These are phyloP conservation scores for Porphyrellus cyaneotinctus DNA, from an alignment of 768 basidiomycete species.

Conservation along the genomic window DNA sequence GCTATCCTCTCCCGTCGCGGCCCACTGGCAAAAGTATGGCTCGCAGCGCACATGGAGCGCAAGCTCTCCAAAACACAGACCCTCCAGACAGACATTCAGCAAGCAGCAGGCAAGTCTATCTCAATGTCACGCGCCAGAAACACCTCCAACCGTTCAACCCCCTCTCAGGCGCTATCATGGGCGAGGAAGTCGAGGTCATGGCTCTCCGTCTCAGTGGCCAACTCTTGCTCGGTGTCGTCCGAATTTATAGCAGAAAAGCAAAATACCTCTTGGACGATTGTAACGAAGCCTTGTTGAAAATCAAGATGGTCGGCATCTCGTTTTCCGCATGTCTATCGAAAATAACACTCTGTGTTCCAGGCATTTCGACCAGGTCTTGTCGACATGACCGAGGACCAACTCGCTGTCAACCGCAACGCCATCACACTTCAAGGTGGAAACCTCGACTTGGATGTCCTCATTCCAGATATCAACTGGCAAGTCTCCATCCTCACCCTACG, in stretches of 20 bases:
- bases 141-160: background rate
- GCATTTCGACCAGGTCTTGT: conserved; percentile 94
- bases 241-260: conserved; percentile 96
- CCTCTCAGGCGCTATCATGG: conserved; percentile 80
- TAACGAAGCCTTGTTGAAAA: conserved; percentile 91
- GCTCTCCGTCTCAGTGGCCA: conserved; percentile 96
- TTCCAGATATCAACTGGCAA: conserved; percentile 80
- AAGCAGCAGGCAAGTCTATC: conserved; percentile 67
- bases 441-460: conserved; percentile 73
- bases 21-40: conserved; percentile 95
- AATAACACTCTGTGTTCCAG: conserved; percentile 35
- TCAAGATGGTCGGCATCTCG: conserved; percentile 70
- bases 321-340: background rate
- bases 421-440: conserved; percentile 81
- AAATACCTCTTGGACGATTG: conserved; percentile 98
- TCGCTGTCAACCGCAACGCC: conserved; percentile 79
- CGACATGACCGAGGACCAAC: conserved; percentile 94
- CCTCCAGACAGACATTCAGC: conserved; percentile 89
- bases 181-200: conserved; percentile 88
- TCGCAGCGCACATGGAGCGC: conserved; percentile 97
- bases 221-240: conserved; percentile 90
- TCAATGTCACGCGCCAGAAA: background rate
- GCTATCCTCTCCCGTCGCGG: conserved; percentile 91
- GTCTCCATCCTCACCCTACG: conserved; percentile 11
- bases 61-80: conserved; percentile 97